phyloP scores from a whole-genome alignment of 2,329 filamentous ascomycete genomes.

The Paraphoma sp. region DNA sequence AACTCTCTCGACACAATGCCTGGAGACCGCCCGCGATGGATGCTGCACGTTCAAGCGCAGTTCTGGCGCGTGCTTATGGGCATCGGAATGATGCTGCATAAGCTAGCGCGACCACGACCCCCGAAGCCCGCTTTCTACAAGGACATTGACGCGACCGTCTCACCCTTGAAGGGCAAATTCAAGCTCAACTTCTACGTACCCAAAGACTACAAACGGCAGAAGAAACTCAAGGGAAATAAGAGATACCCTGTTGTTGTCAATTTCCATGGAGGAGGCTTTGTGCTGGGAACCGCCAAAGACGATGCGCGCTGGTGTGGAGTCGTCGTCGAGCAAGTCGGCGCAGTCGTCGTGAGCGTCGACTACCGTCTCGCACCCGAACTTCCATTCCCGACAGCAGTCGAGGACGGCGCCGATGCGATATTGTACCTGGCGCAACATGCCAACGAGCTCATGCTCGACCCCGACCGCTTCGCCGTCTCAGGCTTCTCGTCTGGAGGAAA shows the following conservation, averaged over 20 bases:
- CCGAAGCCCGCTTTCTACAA: constrained; percentile 66
- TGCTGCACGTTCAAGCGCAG: constrained; percentile 67
- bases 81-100: constrained; percentile 73
- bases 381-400: constrained; percentile 68
- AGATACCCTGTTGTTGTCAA: constrained; percentile 66
- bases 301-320: constrained; percentile 66
- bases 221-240: constrained; percentile 49
- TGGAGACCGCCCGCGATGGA: constrained; percentile 58
- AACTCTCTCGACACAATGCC: constrained; percentile 19
- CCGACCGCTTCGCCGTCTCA: constrained; percentile 63
- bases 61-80: constrained; percentile 73
- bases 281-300: constrained; percentile 64
- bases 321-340: constrained; percentile 62
- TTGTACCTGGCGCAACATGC: constrained; percentile 65
- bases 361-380: constrained; percentile 68
- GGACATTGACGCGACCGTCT: constrained; percentile 59
- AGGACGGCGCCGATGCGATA: constrained; percentile 68
- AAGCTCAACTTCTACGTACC: constrained; percentile 69
- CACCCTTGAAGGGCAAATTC: constrained; percentile 55
- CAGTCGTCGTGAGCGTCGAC: constrained; percentile 66
- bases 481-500: constrained; percentile 71
- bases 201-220: constrained; percentile 53
- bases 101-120: constrained; percentile 65
- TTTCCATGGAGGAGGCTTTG: constrained; percentile 71
- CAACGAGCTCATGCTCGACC: constrained; percentile 62